Percentiles rank a stretch among this genome's conserved stretches.
phyloP scores from a whole-genome alignment of 768 basidiomycete genomes.

The Lentinula aciculospora region DNA sequence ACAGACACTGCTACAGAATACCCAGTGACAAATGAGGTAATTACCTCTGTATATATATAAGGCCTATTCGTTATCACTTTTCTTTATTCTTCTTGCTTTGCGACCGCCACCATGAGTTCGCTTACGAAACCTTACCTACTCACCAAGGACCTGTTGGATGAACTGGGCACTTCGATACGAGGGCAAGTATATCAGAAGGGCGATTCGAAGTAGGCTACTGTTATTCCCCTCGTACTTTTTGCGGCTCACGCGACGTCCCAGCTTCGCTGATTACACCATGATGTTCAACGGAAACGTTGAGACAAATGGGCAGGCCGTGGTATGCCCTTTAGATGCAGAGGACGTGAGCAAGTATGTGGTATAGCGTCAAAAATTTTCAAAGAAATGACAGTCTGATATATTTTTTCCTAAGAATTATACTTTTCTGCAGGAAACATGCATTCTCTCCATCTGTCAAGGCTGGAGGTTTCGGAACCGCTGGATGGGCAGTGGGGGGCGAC shows the following conservation, averaged over 20 bases:
- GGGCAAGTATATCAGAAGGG: conserved; percentile 21
- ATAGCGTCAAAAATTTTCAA: neutral
- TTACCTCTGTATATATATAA: neutral
- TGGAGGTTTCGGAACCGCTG: conserved; percentile 88
- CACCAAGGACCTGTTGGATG: conserved; percentile 3
- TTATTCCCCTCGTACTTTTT: neutral
- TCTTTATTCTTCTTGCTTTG: neutral
- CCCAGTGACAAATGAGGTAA: neutral
- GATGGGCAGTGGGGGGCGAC: conserved; percentile 85
- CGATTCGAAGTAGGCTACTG: conserved; percentile 19
- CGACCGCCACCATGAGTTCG: neutral
- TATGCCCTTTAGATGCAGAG: conserved; percentile 69
- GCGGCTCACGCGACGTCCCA: conserved; percentile 11
- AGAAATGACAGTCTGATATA: neutral
- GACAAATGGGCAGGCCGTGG: conserved; percentile 54
- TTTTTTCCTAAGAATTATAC: conserved; percentile 43
- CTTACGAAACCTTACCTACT: conserved; percentile 1
- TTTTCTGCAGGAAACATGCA: conserved; percentile 67
- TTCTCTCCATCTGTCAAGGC: conserved; percentile 80
- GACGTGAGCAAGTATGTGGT: conserved; percentile 72
- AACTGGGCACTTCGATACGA: conserved; percentile 20
- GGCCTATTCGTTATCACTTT: neutral
- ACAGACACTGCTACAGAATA: neutral
- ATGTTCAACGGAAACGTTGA: conserved; percentile 80
- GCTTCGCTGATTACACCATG: conserved; percentile 41